phyloP scores from a whole-genome alignment of 2,329 filamentous ascomycete genomes.

The Cryphonectria naterciae region DNA sequence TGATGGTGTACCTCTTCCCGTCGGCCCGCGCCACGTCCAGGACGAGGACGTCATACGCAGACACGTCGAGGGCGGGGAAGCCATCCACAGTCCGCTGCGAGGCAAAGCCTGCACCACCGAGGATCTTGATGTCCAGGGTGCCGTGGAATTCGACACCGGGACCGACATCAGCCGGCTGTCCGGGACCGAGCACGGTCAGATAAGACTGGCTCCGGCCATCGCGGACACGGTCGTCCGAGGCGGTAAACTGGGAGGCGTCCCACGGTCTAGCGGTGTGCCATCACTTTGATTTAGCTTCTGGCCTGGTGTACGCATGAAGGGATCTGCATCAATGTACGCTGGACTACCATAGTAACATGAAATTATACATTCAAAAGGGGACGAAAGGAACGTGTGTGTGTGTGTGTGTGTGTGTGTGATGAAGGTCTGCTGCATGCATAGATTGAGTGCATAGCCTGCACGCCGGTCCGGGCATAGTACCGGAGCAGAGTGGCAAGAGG shows the following conservation, averaged over 20 bases:
- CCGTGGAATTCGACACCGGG: constrained; percentile 46
- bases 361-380: not conserved
- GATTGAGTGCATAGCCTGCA: not conserved
- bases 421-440: not conserved
- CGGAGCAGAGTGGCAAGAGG: not conserved
- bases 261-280: constrained; percentile 17
- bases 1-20: constrained; percentile 72
- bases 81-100: constrained; percentile 67
- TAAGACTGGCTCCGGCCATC: constrained; percentile 68
- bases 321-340: not conserved
- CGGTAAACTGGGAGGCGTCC: constrained; percentile 56
- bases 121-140: constrained; percentile 65
- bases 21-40: constrained; percentile 67
- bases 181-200: constrained; percentile 38
- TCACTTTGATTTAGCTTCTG: not conserved
- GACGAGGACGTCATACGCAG: constrained; percentile 48
- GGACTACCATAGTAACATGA: not conserved
- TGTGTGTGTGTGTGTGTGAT: not conserved
- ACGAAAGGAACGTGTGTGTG: not conserved
- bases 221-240: constrained; percentile 76
- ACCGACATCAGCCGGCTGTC: not conserved
- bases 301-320: not conserved
- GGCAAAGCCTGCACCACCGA: constrained; percentile 81
- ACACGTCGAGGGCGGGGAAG: constrained; percentile 29
- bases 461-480: not conserved